Conservation (phyloP, 1,284 basidiomycete species). For the Polyporus tsugae region DNA sequence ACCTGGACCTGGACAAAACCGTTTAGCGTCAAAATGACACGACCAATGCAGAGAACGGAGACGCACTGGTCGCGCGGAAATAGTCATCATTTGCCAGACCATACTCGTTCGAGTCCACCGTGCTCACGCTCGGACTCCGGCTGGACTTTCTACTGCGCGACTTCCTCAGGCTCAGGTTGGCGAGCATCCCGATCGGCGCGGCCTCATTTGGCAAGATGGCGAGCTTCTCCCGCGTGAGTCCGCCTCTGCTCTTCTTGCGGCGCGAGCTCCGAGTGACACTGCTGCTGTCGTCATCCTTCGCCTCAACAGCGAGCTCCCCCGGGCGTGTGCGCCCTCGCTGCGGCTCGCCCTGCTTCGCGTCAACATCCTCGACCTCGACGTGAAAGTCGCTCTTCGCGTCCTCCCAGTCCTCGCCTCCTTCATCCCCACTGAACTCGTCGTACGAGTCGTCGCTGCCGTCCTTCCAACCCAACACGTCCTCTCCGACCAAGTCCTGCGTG, state of each 20-base stretch:
- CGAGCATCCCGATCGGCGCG: constrained; percentile 76
- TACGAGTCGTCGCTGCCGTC: constrained; percentile 30
- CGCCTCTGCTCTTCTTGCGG: constrained; percentile 36
- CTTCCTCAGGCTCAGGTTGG: constrained; percentile 61
- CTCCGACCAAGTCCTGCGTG: constrained; percentile 58
- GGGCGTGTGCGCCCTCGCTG: constrained; percentile 26
- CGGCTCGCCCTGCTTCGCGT: constrained; percentile 18
- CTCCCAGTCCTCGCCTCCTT: constrained; percentile 29
- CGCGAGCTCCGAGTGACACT: constrained; percentile 26
- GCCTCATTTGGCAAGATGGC: constrained; percentile 66
- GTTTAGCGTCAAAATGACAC: not conserved
- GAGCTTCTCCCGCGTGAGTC: constrained; percentile 45
- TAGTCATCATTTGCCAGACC: constrained; percentile 73
- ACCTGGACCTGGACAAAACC: constrained; percentile 49
- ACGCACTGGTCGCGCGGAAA: constrained; percentile 65
- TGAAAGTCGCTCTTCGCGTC: constrained; percentile 28
- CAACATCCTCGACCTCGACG: constrained; percentile 34
- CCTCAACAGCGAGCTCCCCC: constrained; percentile 6
- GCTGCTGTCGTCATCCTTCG: constrained; percentile 26
- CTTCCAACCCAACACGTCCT: constrained; percentile 39
- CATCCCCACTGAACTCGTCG: constrained; percentile 22
- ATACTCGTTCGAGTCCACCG: constrained; percentile 55
- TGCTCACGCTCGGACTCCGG: constrained; percentile 48
- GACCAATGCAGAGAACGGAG: not conserved
- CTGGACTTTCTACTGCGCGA: constrained; percentile 45